These are phyloP conservation scores for Stentor coeruleus DNA, from an alignment of 73 alveolate genomes.

Conservation along the genomic window DNA sequence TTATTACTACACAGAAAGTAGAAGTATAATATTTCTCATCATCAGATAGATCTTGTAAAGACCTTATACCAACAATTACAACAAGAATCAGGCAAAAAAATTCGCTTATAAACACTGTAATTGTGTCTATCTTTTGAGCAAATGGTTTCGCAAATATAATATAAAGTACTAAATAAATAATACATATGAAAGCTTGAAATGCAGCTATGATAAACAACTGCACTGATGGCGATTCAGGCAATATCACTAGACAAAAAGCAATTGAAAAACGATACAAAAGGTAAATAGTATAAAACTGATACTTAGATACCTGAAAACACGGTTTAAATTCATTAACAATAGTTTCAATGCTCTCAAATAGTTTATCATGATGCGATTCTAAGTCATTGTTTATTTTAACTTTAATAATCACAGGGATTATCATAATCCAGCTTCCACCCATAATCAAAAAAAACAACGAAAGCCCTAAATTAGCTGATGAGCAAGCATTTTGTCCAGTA, in stretches of 20 bases:
- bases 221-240: conserved; percentile 5
- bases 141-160: background rate
- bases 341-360: background rate
- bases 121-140: background rate
- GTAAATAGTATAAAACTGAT: background rate
- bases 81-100: background rate
- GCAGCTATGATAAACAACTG: background rate
- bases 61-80: background rate
- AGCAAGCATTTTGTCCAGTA: background rate
- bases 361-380: background rate
- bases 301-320: background rate
- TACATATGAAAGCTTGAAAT: background rate
- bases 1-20: background rate
- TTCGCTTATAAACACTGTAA: background rate
- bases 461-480: background rate
- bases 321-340: background rate
- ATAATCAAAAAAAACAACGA: background rate
- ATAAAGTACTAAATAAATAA: background rate
- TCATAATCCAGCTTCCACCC: background rate
- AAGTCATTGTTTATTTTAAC: too few species aligned
- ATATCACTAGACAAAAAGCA: background rate
- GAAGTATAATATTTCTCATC: background rate
- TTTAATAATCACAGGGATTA: background rate
- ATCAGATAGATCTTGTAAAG: background rate
- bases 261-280: background rate